Evolutionary conservation across 1,139 yeast genomes (phyloP).

Genomic region (Maudiozyma humilis): DNA sequence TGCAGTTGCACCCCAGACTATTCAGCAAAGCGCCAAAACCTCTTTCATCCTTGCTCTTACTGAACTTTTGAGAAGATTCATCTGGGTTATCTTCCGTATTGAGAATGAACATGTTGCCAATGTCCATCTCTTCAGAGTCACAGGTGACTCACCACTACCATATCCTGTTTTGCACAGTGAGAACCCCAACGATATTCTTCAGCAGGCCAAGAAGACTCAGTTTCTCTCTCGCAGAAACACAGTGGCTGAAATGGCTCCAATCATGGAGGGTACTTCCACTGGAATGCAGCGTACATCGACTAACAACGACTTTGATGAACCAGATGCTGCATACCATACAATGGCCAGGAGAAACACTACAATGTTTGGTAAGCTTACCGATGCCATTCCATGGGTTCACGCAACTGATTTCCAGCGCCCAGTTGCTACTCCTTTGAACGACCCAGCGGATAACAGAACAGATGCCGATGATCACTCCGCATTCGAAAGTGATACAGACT

Average conservation of each 20-base stretch:
- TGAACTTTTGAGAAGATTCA: slow-evolving; percentile 69
- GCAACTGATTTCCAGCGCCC: slow-evolving; percentile 80
- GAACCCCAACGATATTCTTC: slow-evolving; percentile 3
- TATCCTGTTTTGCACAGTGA: slow-evolving; percentile 36
- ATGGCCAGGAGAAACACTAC: slow-evolving; percentile 30
- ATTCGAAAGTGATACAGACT: slow-evolving; percentile 29
- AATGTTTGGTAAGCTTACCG: slow-evolving; percentile 44
- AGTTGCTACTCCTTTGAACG: slow-evolving; percentile 18
- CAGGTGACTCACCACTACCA: slow-evolving; percentile 80
- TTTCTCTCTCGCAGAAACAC: neutral
- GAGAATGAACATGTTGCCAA: slow-evolving; percentile 94
- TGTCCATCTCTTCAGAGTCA: slow-evolving; percentile 74
- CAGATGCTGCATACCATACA: slow-evolving; percentile 19
- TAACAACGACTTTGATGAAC: slow-evolving; percentile 12
- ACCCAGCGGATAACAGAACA: slow-evolving; percentile 20
- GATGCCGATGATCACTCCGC: slow-evolving; percentile 8
- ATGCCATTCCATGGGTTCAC: slow-evolving; percentile 68
- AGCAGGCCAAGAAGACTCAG: neutral
- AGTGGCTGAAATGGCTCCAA: neutral
- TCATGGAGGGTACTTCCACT: slow-evolving; percentile 2
- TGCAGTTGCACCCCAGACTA: slow-evolving; percentile 55
- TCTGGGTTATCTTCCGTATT: slow-evolving; percentile 88
- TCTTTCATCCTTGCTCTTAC: slow-evolving; percentile 77
- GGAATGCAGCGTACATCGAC: slow-evolving; percentile 2
- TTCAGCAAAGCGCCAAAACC: slow-evolving; percentile 86